A percentile compares a stretch with the other conserved stretches of the same genome.
Evolutionary conservation across 2,329 filamentous ascomycete genomes (phyloP).

Genomic region (Fusarium humuli): DNA sequence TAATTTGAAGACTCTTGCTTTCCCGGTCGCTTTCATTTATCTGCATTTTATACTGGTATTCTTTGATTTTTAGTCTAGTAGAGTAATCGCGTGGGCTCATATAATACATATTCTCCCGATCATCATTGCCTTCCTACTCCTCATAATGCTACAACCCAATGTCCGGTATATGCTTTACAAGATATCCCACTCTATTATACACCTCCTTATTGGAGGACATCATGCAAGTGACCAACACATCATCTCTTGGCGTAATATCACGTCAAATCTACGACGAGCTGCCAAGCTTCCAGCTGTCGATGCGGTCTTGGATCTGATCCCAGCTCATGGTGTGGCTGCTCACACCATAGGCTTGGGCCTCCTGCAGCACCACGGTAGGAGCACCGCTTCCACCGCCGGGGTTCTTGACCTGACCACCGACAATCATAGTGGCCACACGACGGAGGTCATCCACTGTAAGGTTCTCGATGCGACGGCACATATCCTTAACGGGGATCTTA

Average conservation of each 20-base stretch:
- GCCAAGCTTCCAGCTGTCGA: constrained; percentile 86
- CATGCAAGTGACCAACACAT: neutral
- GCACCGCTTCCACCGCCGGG: constrained; percentile 82
- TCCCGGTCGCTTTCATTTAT: neutral
- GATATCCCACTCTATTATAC: constrained; percentile 42
- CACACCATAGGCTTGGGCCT: constrained; percentile 80
- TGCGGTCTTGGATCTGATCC: constrained; percentile 90
- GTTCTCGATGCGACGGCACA: constrained; percentile 87
- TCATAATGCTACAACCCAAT: constrained; percentile 33
- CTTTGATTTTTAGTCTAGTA: constrained; percentile 37
- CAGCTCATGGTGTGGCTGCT: constrained; percentile 78
- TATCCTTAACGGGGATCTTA: constrained; percentile 91
- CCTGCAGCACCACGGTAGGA: constrained; percentile 94
- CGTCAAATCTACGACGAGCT: constrained; percentile 52
- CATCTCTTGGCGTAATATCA: neutral
- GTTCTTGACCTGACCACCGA: constrained; percentile 82
- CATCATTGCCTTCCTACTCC: constrained; percentile 17
- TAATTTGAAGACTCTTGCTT: neutral
- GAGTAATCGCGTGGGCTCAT: constrained; percentile 33
- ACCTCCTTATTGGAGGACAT: constrained; percentile 16
- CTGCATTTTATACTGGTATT: constrained; percentile 10
- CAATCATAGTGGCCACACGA: constrained; percentile 81
- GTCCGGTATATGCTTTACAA: constrained; percentile 36
- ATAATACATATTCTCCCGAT: constrained; percentile 34
- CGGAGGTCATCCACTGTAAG: constrained; percentile 84